Conservation (phyloP, 805 yeast genomes). For the Nakazawaea populi region DNA sequence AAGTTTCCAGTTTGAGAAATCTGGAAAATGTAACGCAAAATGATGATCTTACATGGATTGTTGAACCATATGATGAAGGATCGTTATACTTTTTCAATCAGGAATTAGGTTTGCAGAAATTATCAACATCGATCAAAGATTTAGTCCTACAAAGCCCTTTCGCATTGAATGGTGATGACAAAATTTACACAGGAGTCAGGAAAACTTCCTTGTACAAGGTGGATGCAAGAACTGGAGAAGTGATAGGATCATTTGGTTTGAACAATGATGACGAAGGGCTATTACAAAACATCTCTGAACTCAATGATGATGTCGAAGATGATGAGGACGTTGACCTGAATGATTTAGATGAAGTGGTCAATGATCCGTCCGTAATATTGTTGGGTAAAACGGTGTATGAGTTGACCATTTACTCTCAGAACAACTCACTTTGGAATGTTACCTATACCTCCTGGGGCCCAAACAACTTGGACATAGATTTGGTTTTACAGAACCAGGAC, state of each 20-base stretch:
- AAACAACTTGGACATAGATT: conserved; percentile 64
- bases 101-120: conserved; percentile 65
- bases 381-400: conserved; percentile 72
- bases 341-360: conserved; percentile 9
- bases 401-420: conserved; percentile 69
- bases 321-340: conserved; percentile 7
- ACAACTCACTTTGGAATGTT: conserved; percentile 69
- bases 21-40: neutral
- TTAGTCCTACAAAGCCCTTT: conserved; percentile 83
- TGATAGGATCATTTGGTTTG: conserved; percentile 64
- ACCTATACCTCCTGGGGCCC: conserved; percentile 90
- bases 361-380: conserved; percentile 31
- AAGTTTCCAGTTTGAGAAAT: conserved; percentile 13
- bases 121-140: conserved; percentile 76
- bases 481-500: conserved; percentile 40
- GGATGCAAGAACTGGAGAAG: conserved; percentile 68
- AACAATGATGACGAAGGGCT: conserved; percentile 18
- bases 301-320: conserved; percentile 12
- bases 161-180: conserved; percentile 66
- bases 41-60: conserved; percentile 62
- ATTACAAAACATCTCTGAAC: conserved; percentile 12
- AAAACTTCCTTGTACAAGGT: conserved; percentile 71
- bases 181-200: conserved; percentile 81
- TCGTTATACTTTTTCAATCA: conserved; percentile 74
- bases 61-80: conserved; percentile 88